These are phyloP conservation scores for Apodospora peruviana DNA, from an alignment of 495 filamentous ascomycete genomes.

Conservation along the genomic window DNA sequence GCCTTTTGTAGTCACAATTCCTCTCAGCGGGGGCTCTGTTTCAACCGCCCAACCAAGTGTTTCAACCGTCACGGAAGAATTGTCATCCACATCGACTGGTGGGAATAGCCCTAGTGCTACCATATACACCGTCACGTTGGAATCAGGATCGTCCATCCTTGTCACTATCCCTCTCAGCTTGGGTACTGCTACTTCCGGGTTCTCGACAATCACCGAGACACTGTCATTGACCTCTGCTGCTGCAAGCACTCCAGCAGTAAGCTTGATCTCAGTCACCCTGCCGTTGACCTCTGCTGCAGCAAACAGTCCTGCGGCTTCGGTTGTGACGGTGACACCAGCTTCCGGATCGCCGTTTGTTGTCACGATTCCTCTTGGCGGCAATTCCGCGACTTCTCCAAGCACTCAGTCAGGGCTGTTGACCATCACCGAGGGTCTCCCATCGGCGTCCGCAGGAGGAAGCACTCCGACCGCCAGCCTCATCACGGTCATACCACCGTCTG, in stretches of 20 bases:
- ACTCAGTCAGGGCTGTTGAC: background rate
- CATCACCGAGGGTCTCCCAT: constrained; percentile 2
- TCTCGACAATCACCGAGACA: too few relatives aligned
- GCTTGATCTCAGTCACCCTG: too few relatives aligned
- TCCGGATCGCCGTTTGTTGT: constrained; percentile 1
- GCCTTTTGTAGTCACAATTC: background rate
- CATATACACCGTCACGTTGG: too few relatives aligned
- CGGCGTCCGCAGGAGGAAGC: background rate
- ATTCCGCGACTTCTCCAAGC: background rate
- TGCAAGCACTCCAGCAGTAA: too few relatives aligned
- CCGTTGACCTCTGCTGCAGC: background rate
- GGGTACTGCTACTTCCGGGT: too few relatives aligned
- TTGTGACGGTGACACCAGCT: background rate
- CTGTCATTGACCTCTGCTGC: background rate
- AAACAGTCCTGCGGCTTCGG: background rate
- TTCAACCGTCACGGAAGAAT: too few relatives aligned
- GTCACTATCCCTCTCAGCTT: constrained; percentile 1
- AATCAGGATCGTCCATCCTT: background rate
- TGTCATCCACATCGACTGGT: too few relatives aligned
- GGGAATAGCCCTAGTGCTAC: too few relatives aligned
- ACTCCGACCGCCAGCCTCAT: background rate
- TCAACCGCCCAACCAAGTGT: too few relatives aligned
- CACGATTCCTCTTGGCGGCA: background rate
- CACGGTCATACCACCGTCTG: background rate
- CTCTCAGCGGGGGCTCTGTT: too few relatives aligned